phyloP scores from a whole-genome alignment of 2,329 filamentous ascomycete genomes.

The Cryphonectria naterciae region DNA sequence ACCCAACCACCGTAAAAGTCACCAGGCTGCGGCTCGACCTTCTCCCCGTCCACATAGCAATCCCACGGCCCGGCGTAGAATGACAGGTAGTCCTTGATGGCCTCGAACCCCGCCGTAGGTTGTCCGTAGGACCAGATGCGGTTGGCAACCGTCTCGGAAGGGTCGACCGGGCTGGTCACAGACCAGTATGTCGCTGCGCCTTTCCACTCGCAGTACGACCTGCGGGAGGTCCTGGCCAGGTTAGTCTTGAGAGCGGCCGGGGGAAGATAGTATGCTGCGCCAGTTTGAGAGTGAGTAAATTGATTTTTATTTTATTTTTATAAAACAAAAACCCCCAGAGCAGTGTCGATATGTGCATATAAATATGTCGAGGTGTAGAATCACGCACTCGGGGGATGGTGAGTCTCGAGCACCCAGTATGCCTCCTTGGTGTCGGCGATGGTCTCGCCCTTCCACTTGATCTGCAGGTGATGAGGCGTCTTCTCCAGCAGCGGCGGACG shows the following conservation, averaged over 20 bases:
- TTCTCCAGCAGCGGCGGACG: slow-evolving; percentile 61
- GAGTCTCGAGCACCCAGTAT: slow-evolving; percentile 66
- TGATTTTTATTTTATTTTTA: not conserved
- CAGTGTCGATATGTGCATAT: not conserved
- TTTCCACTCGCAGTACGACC: slow-evolving; percentile 64
- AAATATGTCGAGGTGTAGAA: not conserved
- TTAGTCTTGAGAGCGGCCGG: slow-evolving; percentile 51
- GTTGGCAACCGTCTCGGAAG: slow-evolving; percentile 46
- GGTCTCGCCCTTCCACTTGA: slow-evolving; percentile 58
- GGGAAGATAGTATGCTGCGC: slow-evolving; percentile 62
- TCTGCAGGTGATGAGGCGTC: slow-evolving; percentile 56
- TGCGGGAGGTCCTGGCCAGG: slow-evolving; percentile 49
- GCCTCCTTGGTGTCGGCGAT: slow-evolving; percentile 63
- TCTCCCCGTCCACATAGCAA: slow-evolving; percentile 65
- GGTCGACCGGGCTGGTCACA: slow-evolving; percentile 45
- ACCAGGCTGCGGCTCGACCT: slow-evolving; percentile 61
- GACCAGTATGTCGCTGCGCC: slow-evolving; percentile 63
- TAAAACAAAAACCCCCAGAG: not conserved
- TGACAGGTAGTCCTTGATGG: slow-evolving; percentile 59
- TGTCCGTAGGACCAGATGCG: slow-evolving; percentile 63
- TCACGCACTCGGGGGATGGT: slow-evolving; percentile 61
- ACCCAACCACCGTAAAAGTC: slow-evolving; percentile 70
- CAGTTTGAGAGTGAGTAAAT: not conserved
- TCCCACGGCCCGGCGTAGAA: slow-evolving; percentile 67
- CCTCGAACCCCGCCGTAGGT: slow-evolving; percentile 55